Percentiles rank a stretch among this genome's conserved stretches.
Conservation (phyloP, 169 alveolate genomes). For the Theileria equi region DNA sequence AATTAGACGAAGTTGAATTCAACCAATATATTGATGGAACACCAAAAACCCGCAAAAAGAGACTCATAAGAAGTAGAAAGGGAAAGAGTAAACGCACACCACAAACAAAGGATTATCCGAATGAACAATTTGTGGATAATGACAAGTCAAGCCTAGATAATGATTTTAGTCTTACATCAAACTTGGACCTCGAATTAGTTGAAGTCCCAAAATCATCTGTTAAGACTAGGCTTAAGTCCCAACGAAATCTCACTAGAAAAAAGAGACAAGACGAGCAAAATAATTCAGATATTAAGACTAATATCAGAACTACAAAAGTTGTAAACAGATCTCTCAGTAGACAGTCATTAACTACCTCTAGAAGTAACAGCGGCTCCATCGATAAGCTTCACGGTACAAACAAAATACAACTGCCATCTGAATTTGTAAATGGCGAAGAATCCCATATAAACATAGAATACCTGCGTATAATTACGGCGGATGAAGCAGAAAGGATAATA, state of each 20-base stretch:
- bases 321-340: no score
- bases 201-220: constrained; percentile 9
- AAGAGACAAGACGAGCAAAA: constrained; percentile 28
- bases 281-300: no score
- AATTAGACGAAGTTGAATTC: neutral
- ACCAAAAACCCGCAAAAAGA: neutral
- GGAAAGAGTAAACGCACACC: neutral
- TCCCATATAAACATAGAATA: constrained; percentile 4
- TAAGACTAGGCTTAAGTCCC: constrained; percentile 9
- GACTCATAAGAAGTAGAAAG: constrained; percentile 2
- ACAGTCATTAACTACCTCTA: no score
- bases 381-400: neutral
- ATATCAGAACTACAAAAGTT: no score
- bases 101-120: neutral
- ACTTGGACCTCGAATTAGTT: neutral
- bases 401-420: neutral
- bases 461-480: constrained; percentile 33
- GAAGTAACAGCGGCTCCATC: no score
- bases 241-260: neutral
- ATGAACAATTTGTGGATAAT: neutral
- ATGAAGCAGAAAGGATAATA: constrained; percentile 55
- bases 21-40: neutral
- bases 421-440: neutral
- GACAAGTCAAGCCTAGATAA: constrained; percentile 1
- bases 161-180: no score